Evolutionary conservation across 352 stramenopile genomes (phyloP).

Genomic region (Pythium grandisporangium): DNA sequence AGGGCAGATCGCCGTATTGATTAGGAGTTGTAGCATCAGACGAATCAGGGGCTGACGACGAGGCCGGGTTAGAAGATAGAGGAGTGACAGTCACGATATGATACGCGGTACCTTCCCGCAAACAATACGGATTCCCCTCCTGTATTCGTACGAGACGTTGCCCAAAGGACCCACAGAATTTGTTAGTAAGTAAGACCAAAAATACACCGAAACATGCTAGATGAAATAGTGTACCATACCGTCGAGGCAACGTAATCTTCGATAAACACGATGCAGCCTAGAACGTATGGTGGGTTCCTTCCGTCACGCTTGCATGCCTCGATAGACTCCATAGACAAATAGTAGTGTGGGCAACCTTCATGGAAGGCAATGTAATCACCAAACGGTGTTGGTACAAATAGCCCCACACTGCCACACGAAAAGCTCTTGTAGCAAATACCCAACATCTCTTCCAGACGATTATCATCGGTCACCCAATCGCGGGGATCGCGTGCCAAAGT

Average conservation of each 20-base stretch:
- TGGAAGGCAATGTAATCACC: conserved; percentile 84
- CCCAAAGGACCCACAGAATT: too few relatives aligned
- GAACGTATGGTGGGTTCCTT: conserved; percentile 64
- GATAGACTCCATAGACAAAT: conserved; percentile 72
- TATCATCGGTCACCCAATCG: conserved; percentile 50
- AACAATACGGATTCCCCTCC: conserved; percentile 54
- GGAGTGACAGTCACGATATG: conserved; percentile 65
- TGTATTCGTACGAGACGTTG: too few relatives aligned
- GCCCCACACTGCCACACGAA: conserved; percentile 47
- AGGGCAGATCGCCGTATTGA: conserved; percentile 41
- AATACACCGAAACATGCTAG: too few relatives aligned
- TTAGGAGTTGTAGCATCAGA: conserved; percentile 7
- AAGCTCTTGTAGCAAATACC: conserved; percentile 84
- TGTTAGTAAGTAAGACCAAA: too few relatives aligned
- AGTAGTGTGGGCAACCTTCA: conserved; percentile 74
- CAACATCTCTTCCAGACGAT: conserved; percentile 56
- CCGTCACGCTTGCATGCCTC: conserved; percentile 60
- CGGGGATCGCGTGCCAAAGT: conserved; percentile 18
- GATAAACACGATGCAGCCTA: conserved; percentile 78
- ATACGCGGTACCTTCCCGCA: conserved; percentile 63
- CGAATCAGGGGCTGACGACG: conserved; percentile 10
- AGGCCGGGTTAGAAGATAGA: too few relatives aligned
- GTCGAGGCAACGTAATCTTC: conserved; percentile 63
- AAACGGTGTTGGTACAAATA: conserved; percentile 76
- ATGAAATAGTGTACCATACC: too few relatives aligned